A percentile compares a stretch with the other conserved stretches of the same genome.
Conservation (phyloP, 257 asterid genomes). For the Solanum phureja region DNA sequence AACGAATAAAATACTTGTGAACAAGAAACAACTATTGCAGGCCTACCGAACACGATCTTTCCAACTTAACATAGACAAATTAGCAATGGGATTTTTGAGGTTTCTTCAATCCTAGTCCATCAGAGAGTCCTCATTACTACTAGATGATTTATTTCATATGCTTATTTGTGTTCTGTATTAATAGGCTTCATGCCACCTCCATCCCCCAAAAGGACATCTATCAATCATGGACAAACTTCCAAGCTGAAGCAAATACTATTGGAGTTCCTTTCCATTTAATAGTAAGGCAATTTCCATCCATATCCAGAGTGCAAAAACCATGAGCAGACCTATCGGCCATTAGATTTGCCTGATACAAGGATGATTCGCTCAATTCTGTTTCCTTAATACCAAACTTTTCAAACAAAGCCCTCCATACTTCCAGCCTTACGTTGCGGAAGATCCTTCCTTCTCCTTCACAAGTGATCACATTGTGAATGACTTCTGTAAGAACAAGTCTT, state of each 20-base stretch:
- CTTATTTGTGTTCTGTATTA: neutral
- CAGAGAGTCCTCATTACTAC: neutral
- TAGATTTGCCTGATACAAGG: constrained; percentile 22
- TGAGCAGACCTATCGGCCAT: neutral
- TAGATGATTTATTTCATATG: neutral
- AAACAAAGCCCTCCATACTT: constrained; percentile 24
- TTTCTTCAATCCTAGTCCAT: neutral
- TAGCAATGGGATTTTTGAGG: neutral
- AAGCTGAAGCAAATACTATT: constrained; percentile 3
- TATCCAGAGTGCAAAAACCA: neutral
- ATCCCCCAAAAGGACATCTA: neutral
- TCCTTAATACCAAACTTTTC: constrained; percentile 19
- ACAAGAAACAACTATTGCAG: neutral
- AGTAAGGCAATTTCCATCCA: neutral
- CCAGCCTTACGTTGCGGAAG: constrained; percentile 2
- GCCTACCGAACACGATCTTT: neutral
- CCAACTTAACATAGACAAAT: neutral
- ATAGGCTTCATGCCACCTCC: neutral
- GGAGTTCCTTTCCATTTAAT: neutral
- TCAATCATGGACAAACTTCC: neutral
- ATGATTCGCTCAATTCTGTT: constrained; percentile 13
- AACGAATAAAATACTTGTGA: neutral
- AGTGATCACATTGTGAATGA: constrained; percentile 1
- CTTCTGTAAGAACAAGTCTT: neutral
- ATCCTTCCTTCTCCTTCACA: constrained; percentile 10